phyloP scores from a whole-genome alignment of 2,329 filamentous ascomycete species.

The Trichoderma semiorbis region DNA sequence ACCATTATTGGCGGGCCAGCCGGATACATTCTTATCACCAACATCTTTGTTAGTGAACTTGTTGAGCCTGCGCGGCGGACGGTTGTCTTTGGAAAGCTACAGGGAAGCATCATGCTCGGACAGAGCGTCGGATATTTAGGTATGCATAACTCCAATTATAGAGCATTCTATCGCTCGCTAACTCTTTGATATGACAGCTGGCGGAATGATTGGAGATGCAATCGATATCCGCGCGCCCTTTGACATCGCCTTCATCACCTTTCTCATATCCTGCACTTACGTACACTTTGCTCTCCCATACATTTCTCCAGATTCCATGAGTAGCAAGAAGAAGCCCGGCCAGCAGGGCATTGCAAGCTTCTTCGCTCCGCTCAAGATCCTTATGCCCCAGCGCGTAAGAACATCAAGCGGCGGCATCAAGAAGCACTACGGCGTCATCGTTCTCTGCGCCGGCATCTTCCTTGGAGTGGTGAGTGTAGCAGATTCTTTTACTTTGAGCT shows the following conservation, averaged over 20 bases:
- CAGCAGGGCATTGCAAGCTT: constrained; percentile 46
- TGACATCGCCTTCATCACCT: constrained; percentile 58
- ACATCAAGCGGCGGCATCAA: constrained; percentile 47
- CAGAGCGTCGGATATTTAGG: constrained; percentile 60
- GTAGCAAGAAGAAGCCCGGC: constrained; percentile 25
- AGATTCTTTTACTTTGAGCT: not conserved
- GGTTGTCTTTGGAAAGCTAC: constrained; percentile 60
- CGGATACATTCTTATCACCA: constrained; percentile 66
- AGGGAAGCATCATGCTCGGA: constrained; percentile 65
- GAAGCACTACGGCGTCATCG: constrained; percentile 59
- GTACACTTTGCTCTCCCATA: constrained; percentile 44
- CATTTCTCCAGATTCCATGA: constrained; percentile 43
- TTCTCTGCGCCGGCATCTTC: constrained; percentile 64
- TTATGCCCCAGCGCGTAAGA: constrained; percentile 55
- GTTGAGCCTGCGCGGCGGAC: constrained; percentile 59
- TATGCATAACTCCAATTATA: constrained; percentile 23
- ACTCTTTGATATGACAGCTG: constrained; percentile 38
- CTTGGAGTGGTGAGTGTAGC: constrained; percentile 51
- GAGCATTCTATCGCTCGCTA: not conserved
- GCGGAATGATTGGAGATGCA: constrained; percentile 61
- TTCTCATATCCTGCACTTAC: constrained; percentile 44
- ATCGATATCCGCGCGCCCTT: constrained; percentile 65
- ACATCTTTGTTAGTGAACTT: constrained; percentile 65
- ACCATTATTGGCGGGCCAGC: constrained; percentile 65
- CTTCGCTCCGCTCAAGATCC: constrained; percentile 60